phyloP scores from a whole-genome alignment of 164 flowering plant species.

The Tetrastigma voinierianum region DNA sequence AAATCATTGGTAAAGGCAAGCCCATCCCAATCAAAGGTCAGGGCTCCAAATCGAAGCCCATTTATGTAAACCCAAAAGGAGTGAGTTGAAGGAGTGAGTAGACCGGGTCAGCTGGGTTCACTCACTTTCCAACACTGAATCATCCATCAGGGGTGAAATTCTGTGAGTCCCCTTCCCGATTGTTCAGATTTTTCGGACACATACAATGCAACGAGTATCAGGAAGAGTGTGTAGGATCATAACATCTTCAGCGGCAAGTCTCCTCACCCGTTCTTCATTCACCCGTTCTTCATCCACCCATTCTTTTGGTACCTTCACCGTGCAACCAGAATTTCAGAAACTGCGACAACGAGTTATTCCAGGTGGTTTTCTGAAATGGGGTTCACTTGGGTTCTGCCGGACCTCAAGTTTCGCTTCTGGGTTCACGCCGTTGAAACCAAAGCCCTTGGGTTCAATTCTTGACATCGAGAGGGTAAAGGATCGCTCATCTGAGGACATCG shows the following conservation, averaged over 20 bases:
- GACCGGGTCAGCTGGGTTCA: too few species aligned
- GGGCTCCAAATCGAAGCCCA: too few species aligned
- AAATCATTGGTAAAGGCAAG: too few species aligned
- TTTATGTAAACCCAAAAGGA: too few species aligned
- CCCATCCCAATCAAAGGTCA: too few species aligned
- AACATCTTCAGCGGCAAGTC: constrained; percentile 9
- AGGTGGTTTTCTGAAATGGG: constrained; percentile 55
- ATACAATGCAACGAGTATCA: constrained; percentile 26
- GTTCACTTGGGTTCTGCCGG: constrained; percentile 52
- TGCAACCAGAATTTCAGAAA: constrained; percentile 14
- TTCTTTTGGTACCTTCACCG: constrained; percentile 19
- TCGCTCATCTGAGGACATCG: constrained; percentile 60
- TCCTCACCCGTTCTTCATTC: constrained; percentile 12
- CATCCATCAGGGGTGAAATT: too few species aligned
- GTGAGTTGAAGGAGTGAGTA: too few species aligned
- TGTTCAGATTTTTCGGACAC: too few species aligned
- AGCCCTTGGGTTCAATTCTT: constrained; percentile 75
- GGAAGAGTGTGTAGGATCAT: constrained; percentile 20
- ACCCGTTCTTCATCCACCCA: constrained; percentile 9
- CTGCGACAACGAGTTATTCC: constrained; percentile 31
- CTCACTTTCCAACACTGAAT: too few species aligned
- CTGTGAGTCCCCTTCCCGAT: too few species aligned
- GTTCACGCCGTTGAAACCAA: constrained; percentile 68
- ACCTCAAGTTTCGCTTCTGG: constrained; percentile 72
- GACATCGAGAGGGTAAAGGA: constrained; percentile 71